Evolutionary conservation across 768 basidiomycete genomes (phyloP).

Genomic region (Lentinus brumalis): DNA sequence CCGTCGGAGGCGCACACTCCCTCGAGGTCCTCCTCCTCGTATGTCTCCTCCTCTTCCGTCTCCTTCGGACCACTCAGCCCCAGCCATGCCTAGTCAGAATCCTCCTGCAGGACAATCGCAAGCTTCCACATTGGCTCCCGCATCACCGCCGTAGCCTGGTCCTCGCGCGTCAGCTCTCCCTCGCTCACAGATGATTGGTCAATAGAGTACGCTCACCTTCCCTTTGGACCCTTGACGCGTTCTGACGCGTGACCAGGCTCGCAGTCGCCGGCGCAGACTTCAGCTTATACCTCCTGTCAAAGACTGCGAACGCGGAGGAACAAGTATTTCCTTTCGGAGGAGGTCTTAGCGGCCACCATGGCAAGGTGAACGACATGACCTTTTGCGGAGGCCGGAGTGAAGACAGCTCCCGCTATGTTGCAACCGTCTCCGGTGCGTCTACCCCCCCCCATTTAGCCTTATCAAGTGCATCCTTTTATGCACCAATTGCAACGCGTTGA

Average conservation of each 20-base stretch:
- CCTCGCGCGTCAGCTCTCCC: slow-evolving; percentile 68
- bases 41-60: slow-evolving; percentile 31
- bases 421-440: slow-evolving; percentile 71
- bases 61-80: slow-evolving; percentile 8
- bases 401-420: slow-evolving; percentile 73
- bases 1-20: slow-evolving; percentile 72
- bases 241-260: slow-evolving; percentile 46
- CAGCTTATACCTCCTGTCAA: slow-evolving; percentile 70
- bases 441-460: not conserved
- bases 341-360: slow-evolving; percentile 80
- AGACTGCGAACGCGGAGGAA: slow-evolving; percentile 49
- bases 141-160: slow-evolving; percentile 80
- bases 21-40: slow-evolving; percentile 71
- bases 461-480: not conserved
- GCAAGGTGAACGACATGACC: slow-evolving; percentile 72
- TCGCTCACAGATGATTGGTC: slow-evolving; percentile 65
- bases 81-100: slow-evolving; percentile 38
- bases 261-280: slow-evolving; percentile 69
- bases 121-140: slow-evolving; percentile 73
- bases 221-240: not conserved
- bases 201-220: slow-evolving; percentile 55
- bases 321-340: slow-evolving; percentile 73
- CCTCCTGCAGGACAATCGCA: slow-evolving; percentile 54
- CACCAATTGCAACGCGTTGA: not conserved
- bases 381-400: slow-evolving; percentile 77